Conservation (phyloP, 2,329 filamentous ascomycete genomes). For the Leptographium lundbergii region DNA sequence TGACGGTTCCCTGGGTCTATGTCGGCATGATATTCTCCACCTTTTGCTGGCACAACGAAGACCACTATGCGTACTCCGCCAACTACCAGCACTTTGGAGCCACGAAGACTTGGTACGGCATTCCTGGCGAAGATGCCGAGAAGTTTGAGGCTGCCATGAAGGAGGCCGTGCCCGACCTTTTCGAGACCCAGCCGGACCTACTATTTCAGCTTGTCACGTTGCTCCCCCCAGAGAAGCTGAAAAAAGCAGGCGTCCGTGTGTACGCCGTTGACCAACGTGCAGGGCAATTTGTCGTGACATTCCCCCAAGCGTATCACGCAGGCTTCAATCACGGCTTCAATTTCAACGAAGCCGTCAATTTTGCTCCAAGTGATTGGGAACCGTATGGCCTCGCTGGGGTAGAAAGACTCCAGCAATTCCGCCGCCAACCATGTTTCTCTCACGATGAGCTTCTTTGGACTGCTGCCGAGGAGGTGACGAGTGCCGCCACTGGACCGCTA, state of each 20-base stretch:
- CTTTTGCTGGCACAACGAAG: conserved; percentile 98
- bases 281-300: conserved; percentile 92
- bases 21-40: conserved; percentile 99
- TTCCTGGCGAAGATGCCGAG: conserved; percentile 83
- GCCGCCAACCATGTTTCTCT: conserved; percentile 90
- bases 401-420: conserved; percentile 72
- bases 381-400: conserved; percentile 80
- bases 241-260: conserved; percentile 83
- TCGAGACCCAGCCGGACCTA: conserved; percentile 92
- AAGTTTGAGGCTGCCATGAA: conserved; percentile 95
- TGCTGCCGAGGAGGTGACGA: conserved; percentile 66
- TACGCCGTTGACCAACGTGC: conserved; percentile 94
- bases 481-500: conserved; percentile 28
- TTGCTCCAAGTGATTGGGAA: conserved; percentile 92
- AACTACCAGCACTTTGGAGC: conserved; percentile 98
- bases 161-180: conserved; percentile 87
- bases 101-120: conserved; percentile 98
- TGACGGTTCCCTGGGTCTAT: conserved; percentile 98
- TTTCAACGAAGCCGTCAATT: conserved; percentile 98
- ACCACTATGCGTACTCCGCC: conserved; percentile 93
- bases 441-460: conserved; percentile 92
- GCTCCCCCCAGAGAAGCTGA: conserved; percentile 81
- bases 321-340: conserved; percentile 99
- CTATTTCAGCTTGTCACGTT: conserved; percentile 96
- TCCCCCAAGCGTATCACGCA: conserved; percentile 92